A percentile compares a stretch with the other conserved stretches of the same genome.
Conservation (phyloP, 1,139 yeast species). For the Candida tropicalis region DNA sequence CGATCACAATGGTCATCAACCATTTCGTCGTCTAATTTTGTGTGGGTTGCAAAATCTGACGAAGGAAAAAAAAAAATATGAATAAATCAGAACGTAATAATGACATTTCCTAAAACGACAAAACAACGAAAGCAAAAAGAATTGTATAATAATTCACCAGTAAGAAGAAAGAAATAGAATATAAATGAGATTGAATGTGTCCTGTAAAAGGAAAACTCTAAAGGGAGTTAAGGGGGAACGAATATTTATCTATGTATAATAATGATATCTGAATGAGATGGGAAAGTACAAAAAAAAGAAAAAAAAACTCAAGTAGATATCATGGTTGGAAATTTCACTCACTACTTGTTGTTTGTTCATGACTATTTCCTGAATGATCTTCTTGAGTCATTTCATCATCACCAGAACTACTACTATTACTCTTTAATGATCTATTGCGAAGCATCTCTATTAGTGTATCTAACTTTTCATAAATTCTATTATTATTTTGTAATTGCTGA, state of each 20-base stretch:
- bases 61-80: background rate
- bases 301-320: too few relatives aligned
- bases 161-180: background rate
- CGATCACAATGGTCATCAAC: background rate
- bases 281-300: too few relatives aligned
- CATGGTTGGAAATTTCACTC: background rate
- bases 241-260: background rate
- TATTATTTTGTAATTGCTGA: slow-evolving; percentile 1
- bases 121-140: too few relatives aligned
- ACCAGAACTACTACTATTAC: slow-evolving; percentile 1
- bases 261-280: too few relatives aligned
- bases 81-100: too few relatives aligned
- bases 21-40: background rate
- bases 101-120: too few relatives aligned
- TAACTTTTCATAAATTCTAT: slow-evolving; percentile 8
- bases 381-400: slow-evolving; percentile 7
- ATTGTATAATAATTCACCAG: too few relatives aligned
- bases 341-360: slow-evolving; percentile 6
- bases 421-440: background rate
- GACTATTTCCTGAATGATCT: background rate
- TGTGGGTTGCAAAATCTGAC: slow-evolving; percentile 5
- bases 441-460: slow-evolving; percentile 7
- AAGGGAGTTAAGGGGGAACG: too few relatives aligned
- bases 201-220: too few relatives aligned
- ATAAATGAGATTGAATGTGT: too few relatives aligned